These are phyloP conservation scores for Pyrrhoderma lamaoense DNA, from an alignment of 1,284 basidiomycete genomes.

Conservation along the genomic window DNA sequence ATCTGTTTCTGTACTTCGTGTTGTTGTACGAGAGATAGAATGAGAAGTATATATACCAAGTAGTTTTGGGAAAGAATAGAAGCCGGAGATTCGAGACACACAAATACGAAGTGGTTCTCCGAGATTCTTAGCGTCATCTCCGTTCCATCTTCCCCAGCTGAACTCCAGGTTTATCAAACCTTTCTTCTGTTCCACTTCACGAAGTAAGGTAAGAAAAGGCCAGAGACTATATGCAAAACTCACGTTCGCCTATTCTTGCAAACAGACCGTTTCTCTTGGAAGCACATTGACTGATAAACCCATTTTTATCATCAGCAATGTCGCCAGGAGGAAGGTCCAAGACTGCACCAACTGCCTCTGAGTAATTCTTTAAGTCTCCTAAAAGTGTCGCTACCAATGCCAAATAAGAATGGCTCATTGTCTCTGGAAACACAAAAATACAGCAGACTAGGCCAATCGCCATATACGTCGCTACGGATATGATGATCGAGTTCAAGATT, in stretches of 20 bases:
- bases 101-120: slow-evolving; percentile 36
- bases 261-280: slow-evolving; percentile 19
- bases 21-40: slow-evolving; percentile 17
- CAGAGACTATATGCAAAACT: background rate
- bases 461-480: slow-evolving; percentile 52
- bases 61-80: slow-evolving; percentile 25
- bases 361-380: slow-evolving; percentile 28
- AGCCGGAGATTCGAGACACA: slow-evolving; percentile 30
- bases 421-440: slow-evolving; percentile 67
- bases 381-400: slow-evolving; percentile 30
- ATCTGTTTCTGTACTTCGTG: slow-evolving; percentile 2
- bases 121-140: slow-evolving; percentile 42
- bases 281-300: slow-evolving; percentile 25
- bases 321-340: slow-evolving; percentile 31
- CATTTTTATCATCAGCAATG: slow-evolving; percentile 28
- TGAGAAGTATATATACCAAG: background rate
- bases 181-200: slow-evolving; percentile 34
- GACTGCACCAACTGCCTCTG: slow-evolving; percentile 37
- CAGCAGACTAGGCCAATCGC: slow-evolving; percentile 52
- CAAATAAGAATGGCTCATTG: slow-evolving; percentile 48
- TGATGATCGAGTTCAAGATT: slow-evolving; percentile 48
- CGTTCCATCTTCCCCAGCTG: slow-evolving; percentile 47
- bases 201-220: slow-evolving; percentile 20
- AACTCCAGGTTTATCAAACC: slow-evolving; percentile 46
- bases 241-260: slow-evolving; percentile 25